These are phyloP conservation scores for Neonectria neomacrospora DNA, from an alignment of 2,329 filamentous ascomycete genomes.

Conservation along the genomic window DNA sequence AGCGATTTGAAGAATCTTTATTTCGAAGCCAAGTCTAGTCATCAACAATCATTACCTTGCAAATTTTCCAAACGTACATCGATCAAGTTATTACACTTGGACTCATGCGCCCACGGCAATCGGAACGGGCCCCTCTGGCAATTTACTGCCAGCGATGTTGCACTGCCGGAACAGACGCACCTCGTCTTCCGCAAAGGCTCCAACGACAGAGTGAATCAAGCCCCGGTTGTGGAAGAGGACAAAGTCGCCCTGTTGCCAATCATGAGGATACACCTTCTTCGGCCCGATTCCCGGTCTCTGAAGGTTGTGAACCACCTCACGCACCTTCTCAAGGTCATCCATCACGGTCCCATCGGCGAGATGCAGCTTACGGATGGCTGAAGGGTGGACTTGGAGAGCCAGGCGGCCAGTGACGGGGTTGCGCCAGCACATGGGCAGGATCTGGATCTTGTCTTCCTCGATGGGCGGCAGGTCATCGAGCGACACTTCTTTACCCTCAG, in stretches of 20 bases:
- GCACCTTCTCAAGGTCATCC: constrained; percentile 73
- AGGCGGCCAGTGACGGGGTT: constrained; percentile 77
- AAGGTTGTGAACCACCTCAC: constrained; percentile 74
- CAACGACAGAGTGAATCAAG: constrained; percentile 79
- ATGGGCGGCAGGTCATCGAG: constrained; percentile 70
- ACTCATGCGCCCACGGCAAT: neutral
- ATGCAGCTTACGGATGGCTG: constrained; percentile 76
- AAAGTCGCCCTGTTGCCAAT: constrained; percentile 81
- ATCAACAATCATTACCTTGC: neutral
- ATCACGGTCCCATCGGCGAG: constrained; percentile 73
- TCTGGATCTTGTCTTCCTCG: constrained; percentile 73
- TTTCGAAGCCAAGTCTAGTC: neutral
- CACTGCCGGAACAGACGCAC: constrained; percentile 81
- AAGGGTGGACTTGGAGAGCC: constrained; percentile 79
- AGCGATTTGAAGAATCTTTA: neutral
- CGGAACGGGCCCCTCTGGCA: constrained; percentile 61
- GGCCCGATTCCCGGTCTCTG: constrained; percentile 80
- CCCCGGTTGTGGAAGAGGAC: constrained; percentile 84
- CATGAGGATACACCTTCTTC: constrained; percentile 74
- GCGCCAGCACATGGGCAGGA: constrained; percentile 81
- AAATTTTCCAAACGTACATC: neutral
- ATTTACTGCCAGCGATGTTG: constrained; percentile 75
- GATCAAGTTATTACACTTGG: neutral
- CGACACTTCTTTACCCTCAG: constrained; percentile 72
- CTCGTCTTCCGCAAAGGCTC: constrained; percentile 78